These are phyloP conservation scores for Hawksworthiomyces lignivorus DNA, from an alignment of 2,329 filamentous ascomycete genomes.

Conservation along the genomic window DNA sequence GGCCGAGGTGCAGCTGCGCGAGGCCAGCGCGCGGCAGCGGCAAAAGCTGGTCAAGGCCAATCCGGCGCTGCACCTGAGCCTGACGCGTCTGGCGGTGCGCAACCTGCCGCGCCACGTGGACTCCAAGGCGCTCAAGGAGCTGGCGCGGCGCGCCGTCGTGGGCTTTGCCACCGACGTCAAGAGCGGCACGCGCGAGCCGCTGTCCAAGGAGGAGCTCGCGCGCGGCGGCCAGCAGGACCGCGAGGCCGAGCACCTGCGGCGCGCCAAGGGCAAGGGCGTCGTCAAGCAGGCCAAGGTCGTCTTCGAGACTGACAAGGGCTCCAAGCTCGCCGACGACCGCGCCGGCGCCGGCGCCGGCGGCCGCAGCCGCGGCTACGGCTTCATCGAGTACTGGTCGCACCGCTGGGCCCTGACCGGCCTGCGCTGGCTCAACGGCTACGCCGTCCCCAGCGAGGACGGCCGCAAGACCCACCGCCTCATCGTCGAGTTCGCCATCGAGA, in stretches of 20 bases:
- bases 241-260: slow-evolving; percentile 71
- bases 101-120: slow-evolving; percentile 80
- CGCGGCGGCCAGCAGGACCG: slow-evolving; percentile 74
- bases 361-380: slow-evolving; percentile 86
- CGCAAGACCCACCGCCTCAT: slow-evolving; percentile 76
- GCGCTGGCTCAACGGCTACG: slow-evolving; percentile 80
- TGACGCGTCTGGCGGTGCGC: slow-evolving; percentile 84
- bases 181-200: slow-evolving; percentile 60
- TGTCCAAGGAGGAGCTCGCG: slow-evolving; percentile 83
- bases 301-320: slow-evolving; percentile 79
- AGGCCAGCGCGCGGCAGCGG: slow-evolving; percentile 78
- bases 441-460: slow-evolving; percentile 53
- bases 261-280: slow-evolving; percentile 73
- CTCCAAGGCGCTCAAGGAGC: slow-evolving; percentile 81
- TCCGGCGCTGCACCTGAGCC: slow-evolving; percentile 76
- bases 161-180: slow-evolving; percentile 90
- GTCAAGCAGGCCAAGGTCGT: slow-evolving; percentile 92
- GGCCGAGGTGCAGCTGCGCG: slow-evolving; percentile 78
- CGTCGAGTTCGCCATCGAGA: slow-evolving; percentile 97
- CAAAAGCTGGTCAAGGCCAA: slow-evolving; percentile 88
- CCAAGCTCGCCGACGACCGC: slow-evolving; percentile 79
- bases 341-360: slow-evolving; percentile 51
- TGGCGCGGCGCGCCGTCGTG: slow-evolving; percentile 87
- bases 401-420: slow-evolving; percentile 92
- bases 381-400: slow-evolving; percentile 93